Percentiles rank a stretch among this genome's conserved stretches.
phyloP scores from a whole-genome alignment of 805 yeast genomes.

The Suhomyces xylopsoci region DNA sequence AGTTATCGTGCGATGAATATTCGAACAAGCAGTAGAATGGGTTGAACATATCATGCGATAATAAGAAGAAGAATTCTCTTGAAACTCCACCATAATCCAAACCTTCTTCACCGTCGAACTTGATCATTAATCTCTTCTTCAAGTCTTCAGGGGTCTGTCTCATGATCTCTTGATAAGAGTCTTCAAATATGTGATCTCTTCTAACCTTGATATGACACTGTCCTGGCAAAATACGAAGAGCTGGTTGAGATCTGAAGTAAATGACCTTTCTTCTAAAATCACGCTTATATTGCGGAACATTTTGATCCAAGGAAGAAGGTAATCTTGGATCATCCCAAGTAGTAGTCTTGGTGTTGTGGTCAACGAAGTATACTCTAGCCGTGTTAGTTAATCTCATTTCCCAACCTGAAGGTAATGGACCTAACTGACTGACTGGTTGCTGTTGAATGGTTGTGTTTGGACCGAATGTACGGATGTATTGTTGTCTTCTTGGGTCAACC shows the following conservation, averaged over 20 bases:
- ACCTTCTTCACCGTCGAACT: slow-evolving; percentile 99
- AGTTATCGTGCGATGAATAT: slow-evolving; percentile 96
- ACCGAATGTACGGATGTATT: slow-evolving; percentile 93
- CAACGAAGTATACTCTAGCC: slow-evolving; percentile 97
- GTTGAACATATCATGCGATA: slow-evolving; percentile 98
- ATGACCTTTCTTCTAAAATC: slow-evolving; percentile 97
- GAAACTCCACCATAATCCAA: slow-evolving; percentile 99
- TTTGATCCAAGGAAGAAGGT: slow-evolving; percentile 95
- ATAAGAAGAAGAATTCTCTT: slow-evolving; percentile 92
- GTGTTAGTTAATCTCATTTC: slow-evolving; percentile 99
- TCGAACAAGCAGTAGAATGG: slow-evolving; percentile 97
- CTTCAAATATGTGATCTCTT: slow-evolving; percentile 94
- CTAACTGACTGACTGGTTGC: slow-evolving; percentile 95
- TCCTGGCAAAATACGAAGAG: slow-evolving; percentile 93
- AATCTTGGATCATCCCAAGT: slow-evolving; percentile 99
- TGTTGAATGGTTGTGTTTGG: slow-evolving; percentile 90
- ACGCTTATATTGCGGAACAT: slow-evolving; percentile 98
- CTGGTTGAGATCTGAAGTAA: slow-evolving; percentile 97
- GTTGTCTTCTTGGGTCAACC: slow-evolving; percentile 99
- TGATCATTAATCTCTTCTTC: slow-evolving; percentile 96
- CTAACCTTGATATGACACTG: slow-evolving; percentile 98
- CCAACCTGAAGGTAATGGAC: slow-evolving; percentile 99
- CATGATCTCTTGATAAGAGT: slow-evolving; percentile 97
- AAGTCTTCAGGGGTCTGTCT: slow-evolving; percentile 98
- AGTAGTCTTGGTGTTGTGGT: slow-evolving; percentile 97